Evolutionary conservation across 169 alveolate species (phyloP).

Genomic region (Theileria parva): DNA sequence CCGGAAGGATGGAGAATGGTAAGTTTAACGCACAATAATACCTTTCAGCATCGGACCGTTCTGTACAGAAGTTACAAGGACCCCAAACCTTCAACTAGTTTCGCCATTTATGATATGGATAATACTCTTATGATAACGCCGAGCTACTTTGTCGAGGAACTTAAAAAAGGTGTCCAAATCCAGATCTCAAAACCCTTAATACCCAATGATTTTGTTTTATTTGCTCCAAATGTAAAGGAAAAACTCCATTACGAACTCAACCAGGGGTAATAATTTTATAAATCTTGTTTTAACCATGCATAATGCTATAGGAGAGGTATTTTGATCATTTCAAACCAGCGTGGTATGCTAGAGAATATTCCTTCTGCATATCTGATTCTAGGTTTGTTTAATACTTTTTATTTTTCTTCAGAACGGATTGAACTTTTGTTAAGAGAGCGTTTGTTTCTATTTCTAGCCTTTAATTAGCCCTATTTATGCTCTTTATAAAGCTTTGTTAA

Average conservation of each 20-base stretch:
- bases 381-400: neutral
- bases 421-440: constrained; percentile 53
- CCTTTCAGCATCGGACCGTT: constrained; percentile 38
- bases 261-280: constrained; percentile 25
- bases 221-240: constrained; percentile 45
- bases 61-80: constrained; percentile 49
- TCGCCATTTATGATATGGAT: constrained; percentile 67
- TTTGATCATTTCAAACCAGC: constrained; percentile 55
- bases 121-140: constrained; percentile 67
- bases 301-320: constrained; percentile 31
- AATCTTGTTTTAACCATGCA: neutral
- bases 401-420: constrained; percentile 14
- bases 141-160: constrained; percentile 45
- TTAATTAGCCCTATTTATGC: too few species aligned
- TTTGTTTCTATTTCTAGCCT: constrained; percentile 26
- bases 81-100: constrained; percentile 36
- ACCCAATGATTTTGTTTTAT: constrained; percentile 55
- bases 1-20: constrained; percentile 29
- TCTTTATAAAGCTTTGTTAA: constrained; percentile 1
- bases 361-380: constrained; percentile 29
- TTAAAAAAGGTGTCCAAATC: constrained; percentile 35
- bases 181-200: constrained; percentile 35
- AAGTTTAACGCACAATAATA: neutral
- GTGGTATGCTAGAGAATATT: constrained; percentile 35
- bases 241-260: constrained; percentile 35